These are phyloP conservation scores for Schizonepeta tenuifolia DNA, from an alignment of 257 asterid genomes.

Conservation along the genomic window DNA sequence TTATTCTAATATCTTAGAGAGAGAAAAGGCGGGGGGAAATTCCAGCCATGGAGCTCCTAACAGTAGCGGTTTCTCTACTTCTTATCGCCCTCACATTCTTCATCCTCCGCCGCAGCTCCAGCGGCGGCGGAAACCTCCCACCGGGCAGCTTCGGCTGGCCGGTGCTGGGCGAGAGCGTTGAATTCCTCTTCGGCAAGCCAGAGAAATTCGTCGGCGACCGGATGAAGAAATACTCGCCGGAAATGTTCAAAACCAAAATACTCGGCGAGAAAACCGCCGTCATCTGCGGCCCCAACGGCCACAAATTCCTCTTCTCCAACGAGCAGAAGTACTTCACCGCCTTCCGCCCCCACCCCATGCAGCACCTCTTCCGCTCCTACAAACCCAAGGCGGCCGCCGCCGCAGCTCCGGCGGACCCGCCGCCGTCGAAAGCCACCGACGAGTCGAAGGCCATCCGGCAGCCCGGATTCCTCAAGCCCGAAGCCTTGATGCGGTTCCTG, in stretches of 20 bases:
- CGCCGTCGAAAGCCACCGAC: conserved; percentile 13
- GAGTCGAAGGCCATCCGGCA: conserved; percentile 50
- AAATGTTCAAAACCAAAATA: conserved; percentile 64
- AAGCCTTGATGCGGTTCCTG: conserved; percentile 56
- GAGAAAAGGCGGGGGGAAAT: neutral
- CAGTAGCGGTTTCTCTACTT: conserved; percentile 28
- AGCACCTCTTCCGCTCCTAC: conserved; percentile 62
- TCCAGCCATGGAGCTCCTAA: conserved; percentile 42
- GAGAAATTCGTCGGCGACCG: conserved; percentile 63
- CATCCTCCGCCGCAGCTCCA: conserved; percentile 24
- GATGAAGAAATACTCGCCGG: conserved; percentile 59
- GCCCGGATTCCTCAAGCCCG: conserved; percentile 74
- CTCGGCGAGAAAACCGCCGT: conserved; percentile 79
- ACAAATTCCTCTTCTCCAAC: conserved; percentile 72
- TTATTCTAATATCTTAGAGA: neutral
- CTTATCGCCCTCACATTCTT: conserved; percentile 33
- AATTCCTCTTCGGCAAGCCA: conserved; percentile 60
- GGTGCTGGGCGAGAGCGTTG: conserved; percentile 55
- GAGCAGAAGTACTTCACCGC: conserved; percentile 60
- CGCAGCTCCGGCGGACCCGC: conserved; percentile 13
- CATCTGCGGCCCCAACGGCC: conserved; percentile 71
- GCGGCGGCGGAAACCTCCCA: conserved; percentile 43
- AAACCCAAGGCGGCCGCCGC: conserved; percentile 32
- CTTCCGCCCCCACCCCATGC: conserved; percentile 71
- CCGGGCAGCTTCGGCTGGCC: conserved; percentile 90